A percentile compares a stretch with the other conserved stretches of the same genome.
These are phyloP conservation scores for Pythium guiyangense DNA, from an alignment of 352 stramenopile species.

Conservation along the genomic window DNA sequence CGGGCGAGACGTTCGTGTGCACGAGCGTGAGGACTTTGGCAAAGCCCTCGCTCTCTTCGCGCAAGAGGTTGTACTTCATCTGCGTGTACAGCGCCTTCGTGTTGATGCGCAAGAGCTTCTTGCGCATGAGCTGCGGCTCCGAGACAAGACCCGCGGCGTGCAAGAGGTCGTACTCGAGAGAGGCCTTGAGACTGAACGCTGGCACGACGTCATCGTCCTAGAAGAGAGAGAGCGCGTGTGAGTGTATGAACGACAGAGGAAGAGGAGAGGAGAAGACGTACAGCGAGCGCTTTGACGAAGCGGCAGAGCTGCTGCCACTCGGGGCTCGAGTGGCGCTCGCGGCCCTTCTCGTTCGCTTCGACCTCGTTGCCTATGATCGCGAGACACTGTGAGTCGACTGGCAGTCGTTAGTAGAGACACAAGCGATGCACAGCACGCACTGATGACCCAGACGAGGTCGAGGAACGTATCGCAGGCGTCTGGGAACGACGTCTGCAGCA, in stretches of 20 bases:
- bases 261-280: slow-evolving; percentile 12
- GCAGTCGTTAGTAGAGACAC: not conserved
- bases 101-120: slow-evolving; percentile 83
- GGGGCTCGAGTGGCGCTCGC: slow-evolving; percentile 56
- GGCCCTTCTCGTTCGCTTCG: slow-evolving; percentile 62
- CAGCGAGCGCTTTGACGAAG: slow-evolving; percentile 53
- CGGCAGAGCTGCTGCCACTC: slow-evolving; percentile 69
- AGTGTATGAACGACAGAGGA: not conserved
- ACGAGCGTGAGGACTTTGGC: slow-evolving; percentile 89
- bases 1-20: slow-evolving; percentile 59
- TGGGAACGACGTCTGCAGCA: slow-evolving; percentile 18
- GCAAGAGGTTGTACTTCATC: slow-evolving; percentile 96
- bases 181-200: slow-evolving; percentile 43
- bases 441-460: slow-evolving; percentile 72
- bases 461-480: slow-evolving; percentile 51
- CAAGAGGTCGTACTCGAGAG: slow-evolving; percentile 74
- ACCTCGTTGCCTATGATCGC: slow-evolving; percentile 48
- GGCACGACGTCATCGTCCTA: slow-evolving; percentile 70
- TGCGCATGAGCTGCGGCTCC: slow-evolving; percentile 46
- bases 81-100: slow-evolving; percentile 92
- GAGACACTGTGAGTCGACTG: not conserved
- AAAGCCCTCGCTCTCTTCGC: slow-evolving; percentile 96
- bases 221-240: not conserved
- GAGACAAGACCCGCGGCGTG: slow-evolving; percentile 54
- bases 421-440: slow-evolving; percentile 9